Base-by-base conservation (phyloP, 768 basidiomycete genomes). In the Bullera alba region DNA sequence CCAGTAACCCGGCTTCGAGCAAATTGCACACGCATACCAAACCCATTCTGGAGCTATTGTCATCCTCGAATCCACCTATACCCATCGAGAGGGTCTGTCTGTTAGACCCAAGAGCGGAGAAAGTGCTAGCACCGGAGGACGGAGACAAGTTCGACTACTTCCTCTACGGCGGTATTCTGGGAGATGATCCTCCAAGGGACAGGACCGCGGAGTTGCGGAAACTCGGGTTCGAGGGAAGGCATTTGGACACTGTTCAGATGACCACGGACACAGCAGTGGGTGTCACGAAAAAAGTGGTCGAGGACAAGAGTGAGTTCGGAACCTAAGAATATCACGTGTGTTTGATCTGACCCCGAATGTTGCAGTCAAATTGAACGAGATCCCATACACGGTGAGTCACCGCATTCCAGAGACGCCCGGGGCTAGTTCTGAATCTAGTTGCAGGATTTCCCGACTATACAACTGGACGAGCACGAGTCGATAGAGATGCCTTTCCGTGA, bases 401-500 rank as follows among this genome's bases (percentile, higher is more conserved):
- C 6, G 22, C 16, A 12, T 35, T 25, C 23, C 27, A 19, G 6
- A 19, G 14, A 34, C n/a, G 22, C n/a, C 17, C n/a, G 4, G 17
- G 27, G n/a, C 42, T 35, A 28, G 15, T 12, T 12, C 14, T 28
- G 10, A 19, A 26, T 32, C 27, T 30, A 41, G n/a, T 22, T 43
- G 21, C 50, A 93, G 87, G 85, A 90, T 61, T 81, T 81, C 71
- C 95, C 95, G 0, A 93, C 90, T 0, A 93, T 99, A 65, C 74
- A 59, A 16, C 96, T 97, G 77, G 86, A 85, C 61, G 69, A 79
- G 3, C 83, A 81, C 60, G 95, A 99, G 71, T 86, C 85, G 37
- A 89, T 97, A 4, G 90, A 96, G 74, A 99, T 99, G 95, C 95
- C 95, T 0, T 99, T 99, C 77, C 76, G 89, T 87, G 60, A 67